These are phyloP conservation scores for Allium cepa DNA, from an alignment of 106 monocot species.

Conservation along the genomic window DNA sequence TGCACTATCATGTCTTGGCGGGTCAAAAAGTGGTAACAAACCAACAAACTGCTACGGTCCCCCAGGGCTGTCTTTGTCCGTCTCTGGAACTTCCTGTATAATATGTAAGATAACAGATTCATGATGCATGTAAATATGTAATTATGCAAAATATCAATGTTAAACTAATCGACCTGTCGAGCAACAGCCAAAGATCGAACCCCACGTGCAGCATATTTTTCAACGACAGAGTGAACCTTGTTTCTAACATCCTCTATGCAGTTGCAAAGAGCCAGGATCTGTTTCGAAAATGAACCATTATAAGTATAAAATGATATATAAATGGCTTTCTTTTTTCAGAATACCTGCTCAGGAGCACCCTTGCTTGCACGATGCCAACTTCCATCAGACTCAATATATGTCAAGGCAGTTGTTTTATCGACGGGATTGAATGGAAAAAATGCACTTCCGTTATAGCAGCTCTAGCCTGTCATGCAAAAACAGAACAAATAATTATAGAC, in stretches of 20 bases:
- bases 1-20: no score
- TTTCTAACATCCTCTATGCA: conserved; percentile 2
- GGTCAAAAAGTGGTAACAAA: conserved; percentile 49
- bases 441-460: conserved; percentile 40
- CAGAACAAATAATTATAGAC: no score
- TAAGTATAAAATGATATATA: no score
- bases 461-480: no score
- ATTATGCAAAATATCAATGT: no score
- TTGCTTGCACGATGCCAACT: conserved; percentile 49
- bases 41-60: conserved; percentile 46
- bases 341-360: conserved; percentile 59
- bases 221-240: not conserved
- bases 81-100: conserved; percentile 46
- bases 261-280: not conserved
- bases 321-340: no score
- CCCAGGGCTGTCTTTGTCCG: conserved; percentile 47
- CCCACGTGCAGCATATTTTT: conserved; percentile 20
- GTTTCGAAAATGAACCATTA: not conserved
- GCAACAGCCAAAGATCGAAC: conserved; percentile 59
- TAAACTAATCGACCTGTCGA: conserved; percentile 14
- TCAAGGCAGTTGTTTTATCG: conserved; percentile 50
- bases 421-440: conserved; percentile 53
- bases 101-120: no score
- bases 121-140: no score
- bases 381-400: conserved; percentile 41